These are phyloP conservation scores for Pestalotiopsis sp. DNA, from an alignment of 2,329 filamentous ascomycete genomes.

Conservation along the genomic window DNA sequence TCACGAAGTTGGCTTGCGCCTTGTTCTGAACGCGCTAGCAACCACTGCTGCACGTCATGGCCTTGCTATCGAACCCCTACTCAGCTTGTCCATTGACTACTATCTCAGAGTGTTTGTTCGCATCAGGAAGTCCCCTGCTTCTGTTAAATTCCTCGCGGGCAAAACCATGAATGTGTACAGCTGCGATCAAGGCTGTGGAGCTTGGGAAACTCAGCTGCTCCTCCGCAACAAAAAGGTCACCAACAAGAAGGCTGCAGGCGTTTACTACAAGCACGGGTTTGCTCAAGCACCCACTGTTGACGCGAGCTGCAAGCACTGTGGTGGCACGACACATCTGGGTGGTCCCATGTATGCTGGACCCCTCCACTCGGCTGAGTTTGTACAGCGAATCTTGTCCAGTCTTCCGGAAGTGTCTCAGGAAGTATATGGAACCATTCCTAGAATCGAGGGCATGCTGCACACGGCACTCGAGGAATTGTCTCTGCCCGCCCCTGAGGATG, in stretches of 20 bases:
- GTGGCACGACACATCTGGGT: slow-evolving; percentile 80
- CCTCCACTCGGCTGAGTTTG: slow-evolving; percentile 82
- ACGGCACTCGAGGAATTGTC: slow-evolving; percentile 79
- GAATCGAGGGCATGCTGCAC: slow-evolving; percentile 89
- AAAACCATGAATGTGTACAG: slow-evolving; percentile 94
- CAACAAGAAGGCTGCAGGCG: slow-evolving; percentile 71
- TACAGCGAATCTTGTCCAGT: slow-evolving; percentile 75
- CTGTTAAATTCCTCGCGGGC: slow-evolving; percentile 87
- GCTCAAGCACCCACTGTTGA: slow-evolving; percentile 70
- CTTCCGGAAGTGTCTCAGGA: slow-evolving; percentile 68
- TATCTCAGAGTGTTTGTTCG: slow-evolving; percentile 89
- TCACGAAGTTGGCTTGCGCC: slow-evolving; percentile 85
- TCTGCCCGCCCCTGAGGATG: slow-evolving; percentile 33
- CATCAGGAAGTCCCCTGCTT: slow-evolving; percentile 75
- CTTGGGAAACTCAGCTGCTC: slow-evolving; percentile 83
- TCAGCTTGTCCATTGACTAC: slow-evolving; percentile 95
- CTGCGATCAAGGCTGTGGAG: slow-evolving; percentile 89
- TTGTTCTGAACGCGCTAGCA: slow-evolving; percentile 83
- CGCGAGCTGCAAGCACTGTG: slow-evolving; percentile 79
- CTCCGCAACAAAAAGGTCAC: slow-evolving; percentile 67
- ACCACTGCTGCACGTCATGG: slow-evolving; percentile 83
- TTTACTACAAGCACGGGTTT: slow-evolving; percentile 79
- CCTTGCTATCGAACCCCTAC: slow-evolving; percentile 82
- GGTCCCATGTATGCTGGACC: slow-evolving; percentile 96
- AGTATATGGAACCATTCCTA: slow-evolving; percentile 76